Percentiles rank a stretch among this genome's conserved stretches.
Conservation (phyloP, 768 basidiomycete genomes). For the Russula sp. region DNA sequence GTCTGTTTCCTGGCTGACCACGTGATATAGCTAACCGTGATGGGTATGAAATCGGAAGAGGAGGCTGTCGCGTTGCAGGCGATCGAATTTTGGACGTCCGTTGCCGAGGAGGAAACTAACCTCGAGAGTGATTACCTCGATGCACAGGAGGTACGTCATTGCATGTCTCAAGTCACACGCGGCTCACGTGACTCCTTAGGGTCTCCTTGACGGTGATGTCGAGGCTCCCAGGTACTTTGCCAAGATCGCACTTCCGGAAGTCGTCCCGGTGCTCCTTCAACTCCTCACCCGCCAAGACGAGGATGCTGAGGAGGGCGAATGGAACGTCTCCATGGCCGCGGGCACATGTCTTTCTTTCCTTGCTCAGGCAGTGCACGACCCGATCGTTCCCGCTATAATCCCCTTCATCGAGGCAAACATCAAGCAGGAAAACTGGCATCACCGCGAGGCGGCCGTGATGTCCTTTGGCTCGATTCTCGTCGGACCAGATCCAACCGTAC, state of each 20-base stretch:
- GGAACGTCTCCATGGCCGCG: conserved; percentile 97
- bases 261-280: conserved; percentile 84
- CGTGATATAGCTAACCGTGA: conserved; percentile 71
- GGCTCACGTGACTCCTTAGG: conserved; percentile 39
- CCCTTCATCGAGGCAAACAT: conserved; percentile 98
- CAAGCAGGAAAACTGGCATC: conserved; percentile 86
- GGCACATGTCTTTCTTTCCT: conserved; percentile 86
- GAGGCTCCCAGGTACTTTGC: conserved; percentile 88
- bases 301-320: conserved; percentile 96
- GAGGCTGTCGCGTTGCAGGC: conserved; percentile 93
- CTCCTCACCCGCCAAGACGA: conserved; percentile 92
- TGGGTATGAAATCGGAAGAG: conserved; percentile 94
- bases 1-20: conserved; percentile 9
- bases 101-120: conserved; percentile 96
- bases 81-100: conserved; percentile 99
- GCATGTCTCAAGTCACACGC: conserved; percentile 12
- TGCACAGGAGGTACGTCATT: conserved; percentile 68
- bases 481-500: conserved; percentile 83
- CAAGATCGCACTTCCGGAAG: conserved; percentile 90
- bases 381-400: conserved; percentile 87
- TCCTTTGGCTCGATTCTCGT: conserved; percentile 97
- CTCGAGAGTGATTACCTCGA: conserved; percentile 60
- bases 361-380: conserved; percentile 85
- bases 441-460: conserved; percentile 97
- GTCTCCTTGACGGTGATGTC: conserved; percentile 81